Evolutionary conservation across 1,284 basidiomycete genomes (phyloP), one percentile per base, ranked within the genome.

Genomic region (Sanguinoderma infundibulare): DNA sequence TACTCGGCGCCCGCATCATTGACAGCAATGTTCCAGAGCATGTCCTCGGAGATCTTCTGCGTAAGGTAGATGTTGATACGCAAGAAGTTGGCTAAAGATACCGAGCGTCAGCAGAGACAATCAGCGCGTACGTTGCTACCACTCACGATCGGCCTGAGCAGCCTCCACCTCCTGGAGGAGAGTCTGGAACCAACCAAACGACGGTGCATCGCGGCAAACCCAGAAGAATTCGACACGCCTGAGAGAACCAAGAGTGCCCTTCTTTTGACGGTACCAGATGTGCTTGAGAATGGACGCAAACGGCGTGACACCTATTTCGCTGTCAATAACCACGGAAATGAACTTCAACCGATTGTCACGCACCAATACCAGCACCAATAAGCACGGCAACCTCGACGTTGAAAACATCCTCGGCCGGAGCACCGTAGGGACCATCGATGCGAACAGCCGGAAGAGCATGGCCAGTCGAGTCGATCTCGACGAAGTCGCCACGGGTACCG

Each of bases 211-310:
- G 75, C 92, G 89, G 74, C 90, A 93, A 65, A 94, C 84, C 95
- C 94, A 96, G 79, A 96, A 92, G 75, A 96, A 95, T 69, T 95
- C 92, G 59, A 96, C 94, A 51, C 91, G 87, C 56, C 88, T 87
- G 58, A 96, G 84, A 35, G 86, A 85, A 32, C 91, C 91, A 39
- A 95, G 79, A 59, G 86, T 83, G 36, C 90, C 88, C 62, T 82
- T 83, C 76, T 87, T 88, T 74, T 95, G 93, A 69, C 87, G 87
- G 78, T 95, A 95, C 94, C 94, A 96, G 63, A 96, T 94, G 72
- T 96, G 91, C 79, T 95, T 96, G 65, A 96, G 79, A 69, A 96
- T 95, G 32, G 92, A 94, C 0, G 93, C 92, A 72, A 96, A 96
- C 1, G 95, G 94, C 2, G 93, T 95, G 52, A 92, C 89, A 79